Evolutionary conservation across 2,329 filamentous ascomycete species (phyloP).

Genomic region (Ramularia endophylla): DNA sequence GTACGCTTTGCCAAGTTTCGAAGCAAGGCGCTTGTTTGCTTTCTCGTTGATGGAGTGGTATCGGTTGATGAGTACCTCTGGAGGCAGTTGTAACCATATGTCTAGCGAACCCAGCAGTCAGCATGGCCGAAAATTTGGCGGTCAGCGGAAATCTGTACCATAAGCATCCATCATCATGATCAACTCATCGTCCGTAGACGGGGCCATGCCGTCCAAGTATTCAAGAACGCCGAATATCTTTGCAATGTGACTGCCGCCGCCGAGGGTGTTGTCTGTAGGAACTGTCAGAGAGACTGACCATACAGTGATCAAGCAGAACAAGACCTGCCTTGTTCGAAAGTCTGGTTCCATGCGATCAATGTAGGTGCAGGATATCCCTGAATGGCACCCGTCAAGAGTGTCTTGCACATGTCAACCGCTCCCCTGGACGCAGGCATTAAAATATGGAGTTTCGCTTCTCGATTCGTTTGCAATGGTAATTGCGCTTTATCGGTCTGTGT

Average conservation of each 20-base stretch:
- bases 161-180: constrained; percentile 24
- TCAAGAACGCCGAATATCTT: constrained; percentile 19
- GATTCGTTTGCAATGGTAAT: background rate
- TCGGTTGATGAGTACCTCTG: constrained; percentile 19
- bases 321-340: constrained; percentile 6
- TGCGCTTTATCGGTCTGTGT: background rate
- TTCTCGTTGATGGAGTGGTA: constrained; percentile 19
- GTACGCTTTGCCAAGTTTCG: constrained; percentile 35
- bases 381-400: constrained; percentile 13
- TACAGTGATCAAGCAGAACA: background rate
- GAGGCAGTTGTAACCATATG: constrained; percentile 24
- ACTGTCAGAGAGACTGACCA: background rate
- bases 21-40: constrained; percentile 42
- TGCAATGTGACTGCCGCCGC: constrained; percentile 19
- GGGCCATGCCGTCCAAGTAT: constrained; percentile 11
- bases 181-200: constrained; percentile 17
- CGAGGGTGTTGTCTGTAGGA: constrained; percentile 6
- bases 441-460: constrained; percentile 13
- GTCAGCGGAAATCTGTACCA: constrained; percentile 4
- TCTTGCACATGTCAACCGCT: constrained; percentile 18
- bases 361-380: constrained; percentile 17
- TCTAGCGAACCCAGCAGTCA: constrained; percentile 6
- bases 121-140: background rate
- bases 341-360: constrained; percentile 19
- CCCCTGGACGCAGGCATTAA: constrained; percentile 16